Conservation (phyloP, 495 filamentous ascomycete species). For the Talaromyces proteolyticus region DNA sequence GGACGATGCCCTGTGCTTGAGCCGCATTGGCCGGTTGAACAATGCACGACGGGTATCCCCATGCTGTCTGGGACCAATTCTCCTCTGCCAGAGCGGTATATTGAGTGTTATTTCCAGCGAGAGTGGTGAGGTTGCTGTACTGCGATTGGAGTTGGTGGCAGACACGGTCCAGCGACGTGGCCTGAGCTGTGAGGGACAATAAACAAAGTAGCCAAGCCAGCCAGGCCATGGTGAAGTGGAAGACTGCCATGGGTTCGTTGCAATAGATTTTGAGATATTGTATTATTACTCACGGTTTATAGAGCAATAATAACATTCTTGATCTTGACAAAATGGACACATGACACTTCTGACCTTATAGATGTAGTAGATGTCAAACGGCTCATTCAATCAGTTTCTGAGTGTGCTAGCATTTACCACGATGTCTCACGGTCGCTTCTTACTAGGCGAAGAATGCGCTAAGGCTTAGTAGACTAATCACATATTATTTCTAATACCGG, state of each 20-base stretch:
- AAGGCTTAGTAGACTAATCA: too few species aligned
- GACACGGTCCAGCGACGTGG: neutral
- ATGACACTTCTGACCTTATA: too few species aligned
- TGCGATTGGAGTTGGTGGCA: neutral
- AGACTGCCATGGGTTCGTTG: neutral
- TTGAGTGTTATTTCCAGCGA: neutral
- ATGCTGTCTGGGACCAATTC: neutral
- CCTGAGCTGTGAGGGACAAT: neutral
- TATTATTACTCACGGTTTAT: neutral
- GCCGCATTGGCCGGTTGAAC: conserved; percentile 12
- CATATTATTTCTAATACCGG: too few species aligned
- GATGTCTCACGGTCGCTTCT: too few species aligned
- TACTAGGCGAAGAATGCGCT: too few species aligned
- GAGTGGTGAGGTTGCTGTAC: neutral
- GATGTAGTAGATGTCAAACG: too few species aligned
- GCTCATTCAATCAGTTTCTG: too few species aligned
- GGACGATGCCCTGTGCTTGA: conserved; percentile 15
- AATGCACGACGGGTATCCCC: conserved; percentile 18
- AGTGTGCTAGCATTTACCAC: too few species aligned
- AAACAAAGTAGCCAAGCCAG: neutral
- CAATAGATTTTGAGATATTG: neutral
- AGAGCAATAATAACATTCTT: too few species aligned
- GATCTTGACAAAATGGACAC: too few species aligned
- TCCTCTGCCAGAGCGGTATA: neutral
- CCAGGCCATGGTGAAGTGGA: neutral